Conservation (phyloP, 1,139 yeast genomes). For the Trichomonascaceae sp. region DNA sequence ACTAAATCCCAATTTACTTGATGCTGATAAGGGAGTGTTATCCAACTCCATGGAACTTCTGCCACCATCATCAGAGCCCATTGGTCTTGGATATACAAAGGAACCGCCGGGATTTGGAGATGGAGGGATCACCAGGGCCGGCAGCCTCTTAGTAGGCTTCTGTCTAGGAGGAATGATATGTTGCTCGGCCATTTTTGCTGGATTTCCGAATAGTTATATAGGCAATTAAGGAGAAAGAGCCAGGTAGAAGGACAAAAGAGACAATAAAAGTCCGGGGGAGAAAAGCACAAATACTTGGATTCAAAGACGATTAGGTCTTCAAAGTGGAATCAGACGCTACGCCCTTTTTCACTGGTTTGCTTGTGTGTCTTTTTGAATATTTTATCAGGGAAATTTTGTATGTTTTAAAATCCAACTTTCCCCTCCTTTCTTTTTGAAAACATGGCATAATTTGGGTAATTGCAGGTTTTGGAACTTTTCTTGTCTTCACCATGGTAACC, state of each 20-base stretch:
- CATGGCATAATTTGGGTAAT: no score
- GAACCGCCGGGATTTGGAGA: slow-evolving; percentile 14
- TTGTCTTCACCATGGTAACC: background rate
- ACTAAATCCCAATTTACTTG: slow-evolving; percentile 20
- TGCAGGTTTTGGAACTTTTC: background rate
- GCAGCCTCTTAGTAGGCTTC: slow-evolving; percentile 29
- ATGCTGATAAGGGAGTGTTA: slow-evolving; percentile 17
- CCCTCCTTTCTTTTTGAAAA: no score
- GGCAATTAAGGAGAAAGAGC: background rate
- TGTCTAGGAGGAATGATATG: slow-evolving; percentile 30
- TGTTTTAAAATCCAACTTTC: background rate
- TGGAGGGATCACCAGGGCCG: slow-evolving; percentile 28
- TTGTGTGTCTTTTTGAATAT: background rate
- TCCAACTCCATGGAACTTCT: slow-evolving; percentile 1
- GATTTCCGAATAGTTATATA: background rate
- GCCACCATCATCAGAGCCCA: slow-evolving; percentile 9
- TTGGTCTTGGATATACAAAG: slow-evolving; percentile 7
- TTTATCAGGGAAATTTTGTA: background rate
- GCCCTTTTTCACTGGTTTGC: no score
- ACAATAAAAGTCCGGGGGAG: no score
- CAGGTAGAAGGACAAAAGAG: background rate
- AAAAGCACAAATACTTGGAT: no score
- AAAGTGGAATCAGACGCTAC: no score
- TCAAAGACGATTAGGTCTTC: no score
- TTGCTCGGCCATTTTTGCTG: slow-evolving; percentile 28